Base-by-base conservation (phyloP, 225 moss, liverwort and hornwort species). In the Sphagnum contortum region DNA sequence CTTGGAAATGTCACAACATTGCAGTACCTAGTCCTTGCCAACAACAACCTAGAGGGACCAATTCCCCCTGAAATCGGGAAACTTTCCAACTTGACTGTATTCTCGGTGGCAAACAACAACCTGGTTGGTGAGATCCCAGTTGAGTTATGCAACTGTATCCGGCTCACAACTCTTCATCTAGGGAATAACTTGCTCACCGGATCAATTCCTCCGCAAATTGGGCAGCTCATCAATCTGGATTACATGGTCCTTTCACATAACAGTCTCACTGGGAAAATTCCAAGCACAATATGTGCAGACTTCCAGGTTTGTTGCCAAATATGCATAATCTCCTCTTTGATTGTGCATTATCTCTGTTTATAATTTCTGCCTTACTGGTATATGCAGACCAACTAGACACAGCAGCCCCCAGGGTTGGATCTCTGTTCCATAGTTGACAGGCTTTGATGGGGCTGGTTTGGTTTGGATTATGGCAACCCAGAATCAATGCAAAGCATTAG, bases 211-310 rank as follows among this genome's bases (percentile, higher is more conserved):
- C 66, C 66, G 4, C 74, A 76, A 9, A 77, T 93, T n/a, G 90
- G 90, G 44, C 70, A 74, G 79, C 82, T 93, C 12, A 80, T 90
- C 71, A 90, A 88, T 58, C 72, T 93, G 9, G 86, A 88, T 63
- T 86, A 93, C 50, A 74, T 93, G 14, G 79, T 82, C 60, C 68
- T 93, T 50, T 74, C 88, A 9, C 75, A 79, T 12, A 93, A 93
- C 56, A 70, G 66, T 29, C 77, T 93, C 57, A 77, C 82, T 1
- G 93, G 90, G 66, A 72, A 69, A n/a, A 88, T 93, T 12, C 93
- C 93, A 6, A 5, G 76, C 0, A 82, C 81, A 68, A 74, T 93
- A 66, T 84, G 71, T 8, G 67, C 77, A 3, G 82, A 77, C 63
- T 86, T 90, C 71, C 90, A 82, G 75, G 78, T 78, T 29, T 29